Evolutionary conservation across 1,284 basidiomycete genomes (phyloP), one percentile per base, ranked within the genome.

Genomic region (Heterobasidion irregulare): DNA sequence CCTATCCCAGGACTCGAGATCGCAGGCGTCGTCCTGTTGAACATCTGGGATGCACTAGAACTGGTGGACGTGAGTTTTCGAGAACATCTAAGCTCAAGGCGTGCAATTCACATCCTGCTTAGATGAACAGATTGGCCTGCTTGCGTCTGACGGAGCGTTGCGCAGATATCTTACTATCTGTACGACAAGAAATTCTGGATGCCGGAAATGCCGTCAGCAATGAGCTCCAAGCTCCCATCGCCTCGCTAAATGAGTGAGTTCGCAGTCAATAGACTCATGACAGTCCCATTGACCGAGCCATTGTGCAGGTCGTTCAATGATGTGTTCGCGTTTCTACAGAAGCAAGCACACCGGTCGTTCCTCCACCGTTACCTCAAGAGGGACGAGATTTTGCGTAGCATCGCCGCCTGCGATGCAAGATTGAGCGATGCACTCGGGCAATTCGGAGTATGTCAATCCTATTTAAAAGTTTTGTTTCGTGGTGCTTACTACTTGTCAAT

Each of bases 361-460:
- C 67, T 92, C 59, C 90, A 89, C 69, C 77, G 87, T 2, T 92
- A 90, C 65, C 74, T 91, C 51, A 84, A 84, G 65, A 78, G 87
- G 41, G 84, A 89, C 43, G 86, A 92, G 60, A 86, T 89, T 47
- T 67, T 76, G 18, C 70, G 72, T 19, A 78, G 78, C 52, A 79
- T 89, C 41, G 59, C 65, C 7, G 72, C 67, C 1, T 89, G 84
- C 58, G 75, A 84, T 61, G 71, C 70, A 2, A 69, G 68, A 6
- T 72, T 88, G 9, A 71, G 69, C 2, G 83, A 86, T 55, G 79
- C 82, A 0, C 64, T 86, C 16, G 68, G 68, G 2, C 69, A 79
- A 67, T 85, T 88, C 61, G 74, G 77, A 19, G 79, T 86, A 57
- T 47, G 80, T 57, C 32, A n/a, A 15, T 9, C 26, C 10, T 10